These are phyloP conservation scores for Selaginella tamariscina DNA, from an alignment of 75 land plant species.

Conservation along the genomic window DNA sequence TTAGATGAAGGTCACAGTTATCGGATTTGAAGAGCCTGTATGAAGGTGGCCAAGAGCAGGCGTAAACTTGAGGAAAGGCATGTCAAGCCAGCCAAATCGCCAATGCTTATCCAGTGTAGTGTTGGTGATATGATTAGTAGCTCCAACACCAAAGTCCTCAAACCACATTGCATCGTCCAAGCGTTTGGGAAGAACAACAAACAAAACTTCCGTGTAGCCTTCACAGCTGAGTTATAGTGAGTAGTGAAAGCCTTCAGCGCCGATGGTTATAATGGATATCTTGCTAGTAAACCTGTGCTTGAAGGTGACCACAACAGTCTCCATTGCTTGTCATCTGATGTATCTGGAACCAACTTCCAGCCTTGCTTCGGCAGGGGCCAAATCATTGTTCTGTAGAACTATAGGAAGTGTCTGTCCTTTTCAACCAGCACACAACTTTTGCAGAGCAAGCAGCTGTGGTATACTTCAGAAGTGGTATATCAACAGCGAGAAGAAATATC, in stretches of 20 bases:
- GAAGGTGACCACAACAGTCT: slow-evolving; percentile 21
- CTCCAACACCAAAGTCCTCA: slow-evolving; percentile 21
- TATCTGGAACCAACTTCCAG: slow-evolving; percentile 19
- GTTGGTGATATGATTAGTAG: neutral
- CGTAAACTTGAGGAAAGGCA: no score
- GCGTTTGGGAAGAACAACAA: slow-evolving; percentile 17
- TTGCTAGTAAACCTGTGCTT: slow-evolving; percentile 11
- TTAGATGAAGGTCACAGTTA: no score
- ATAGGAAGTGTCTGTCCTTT: slow-evolving; percentile 16
- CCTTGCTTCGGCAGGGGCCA: slow-evolving; percentile 21
- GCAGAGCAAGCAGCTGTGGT: slow-evolving; percentile 20
- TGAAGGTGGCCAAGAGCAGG: no score
- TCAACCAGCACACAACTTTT: slow-evolving; percentile 17
- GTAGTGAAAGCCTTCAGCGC: slow-evolving; percentile 12
- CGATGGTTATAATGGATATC: slow-evolving; percentile 24
- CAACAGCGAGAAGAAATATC: slow-evolving; percentile 16
- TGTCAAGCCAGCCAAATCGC: slow-evolving; percentile 25
- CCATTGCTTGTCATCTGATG: slow-evolving; percentile 11
- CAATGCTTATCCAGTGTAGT: slow-evolving; percentile 20
- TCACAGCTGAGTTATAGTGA: slow-evolving; percentile 20
- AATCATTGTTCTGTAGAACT: slow-evolving; percentile 21
- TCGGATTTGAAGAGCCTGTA: no score
- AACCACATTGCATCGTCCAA: slow-evolving; percentile 23
- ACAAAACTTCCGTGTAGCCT: slow-evolving; percentile 27
- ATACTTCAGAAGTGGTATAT: slow-evolving; percentile 22